These are phyloP conservation scores for Petunia axillaris DNA, from an alignment of 257 asterid genomes.

Conservation along the genomic window DNA sequence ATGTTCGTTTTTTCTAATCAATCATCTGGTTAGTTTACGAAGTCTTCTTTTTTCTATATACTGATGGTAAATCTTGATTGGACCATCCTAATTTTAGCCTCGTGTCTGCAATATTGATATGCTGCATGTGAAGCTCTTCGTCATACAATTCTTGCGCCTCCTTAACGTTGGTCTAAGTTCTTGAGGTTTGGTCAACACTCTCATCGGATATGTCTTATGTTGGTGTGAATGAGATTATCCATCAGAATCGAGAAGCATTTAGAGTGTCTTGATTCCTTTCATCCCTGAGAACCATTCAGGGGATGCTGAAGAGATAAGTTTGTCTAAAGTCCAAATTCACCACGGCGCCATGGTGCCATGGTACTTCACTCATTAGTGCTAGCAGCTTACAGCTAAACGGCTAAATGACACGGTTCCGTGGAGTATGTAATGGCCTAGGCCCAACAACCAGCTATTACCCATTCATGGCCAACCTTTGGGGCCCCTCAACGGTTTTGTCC, in stretches of 20 bases:
- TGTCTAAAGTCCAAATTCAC: slow-evolving; percentile 19
- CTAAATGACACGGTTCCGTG: not conserved
- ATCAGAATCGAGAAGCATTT: not conserved
- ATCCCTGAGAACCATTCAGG: not conserved
- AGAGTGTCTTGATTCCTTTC: slow-evolving; percentile 7
- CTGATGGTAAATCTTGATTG: slow-evolving; percentile 19
- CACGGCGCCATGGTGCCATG: not conserved
- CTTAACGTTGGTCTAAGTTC: not conserved
- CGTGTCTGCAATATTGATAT: slow-evolving; percentile 17
- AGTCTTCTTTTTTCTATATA: not conserved
- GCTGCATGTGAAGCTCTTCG: not conserved
- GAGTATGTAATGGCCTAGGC: no score
- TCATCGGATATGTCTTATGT: not conserved
- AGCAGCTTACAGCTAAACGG: slow-evolving; percentile 6
- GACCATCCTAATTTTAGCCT: not conserved
- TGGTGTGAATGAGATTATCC: not conserved
- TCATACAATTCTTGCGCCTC: not conserved
- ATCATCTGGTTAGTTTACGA: slow-evolving; percentile 11
- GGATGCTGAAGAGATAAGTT: not conserved
- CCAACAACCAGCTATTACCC: no score
- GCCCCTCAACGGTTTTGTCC: no score
- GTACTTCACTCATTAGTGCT: not conserved
- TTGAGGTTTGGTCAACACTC: not conserved
- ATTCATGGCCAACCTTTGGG: no score
- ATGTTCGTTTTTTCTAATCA: slow-evolving; percentile 20